A percentile compares a stretch with the other conserved stretches of the same genome.
These are phyloP conservation scores for Xylaria hypoxylon DNA, from an alignment of 2,329 filamentous ascomycete species.

Conservation along the genomic window DNA sequence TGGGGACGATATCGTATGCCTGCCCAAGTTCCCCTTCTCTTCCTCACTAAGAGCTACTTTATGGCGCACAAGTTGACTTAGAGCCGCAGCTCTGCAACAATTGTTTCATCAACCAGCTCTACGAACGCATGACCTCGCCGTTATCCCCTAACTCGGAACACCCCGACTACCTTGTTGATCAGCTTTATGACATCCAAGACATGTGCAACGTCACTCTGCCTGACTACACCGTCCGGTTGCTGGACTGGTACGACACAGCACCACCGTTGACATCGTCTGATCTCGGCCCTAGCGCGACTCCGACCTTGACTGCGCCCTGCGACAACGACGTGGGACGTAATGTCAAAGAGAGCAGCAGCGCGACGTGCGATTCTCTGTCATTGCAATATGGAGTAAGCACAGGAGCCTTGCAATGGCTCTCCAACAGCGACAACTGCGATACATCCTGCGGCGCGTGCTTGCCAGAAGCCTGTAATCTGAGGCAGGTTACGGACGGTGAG, in stretches of 20 bases:
- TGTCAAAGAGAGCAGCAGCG: background rate
- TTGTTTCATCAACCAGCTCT: slow-evolving; percentile 3
- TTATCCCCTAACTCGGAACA: background rate
- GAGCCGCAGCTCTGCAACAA: slow-evolving; percentile 10
- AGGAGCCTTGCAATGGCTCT: background rate
- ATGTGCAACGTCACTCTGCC: background rate
- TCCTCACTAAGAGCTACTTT: too few species aligned
- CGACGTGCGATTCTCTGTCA: background rate
- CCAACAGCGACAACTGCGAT: background rate
- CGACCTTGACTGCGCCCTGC: background rate
- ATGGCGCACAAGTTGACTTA: too few species aligned
- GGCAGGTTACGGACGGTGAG: background rate
- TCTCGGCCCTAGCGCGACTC: background rate
- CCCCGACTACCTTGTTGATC: slow-evolving; percentile 4
- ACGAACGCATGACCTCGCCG: background rate
- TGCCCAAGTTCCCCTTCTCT: too few species aligned
- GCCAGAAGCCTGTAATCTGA: background rate
- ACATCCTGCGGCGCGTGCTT: background rate
- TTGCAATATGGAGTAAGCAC: background rate
- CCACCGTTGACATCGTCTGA: slow-evolving; percentile 3
- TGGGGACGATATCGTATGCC: too few species aligned
- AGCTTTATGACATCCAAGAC: slow-evolving; percentile 9
- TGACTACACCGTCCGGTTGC: slow-evolving; percentile 2
- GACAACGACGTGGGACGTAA: background rate
- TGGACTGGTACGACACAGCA: background rate